These are phyloP conservation scores for Keithomyces neogunnii DNA, from an alignment of 2,329 filamentous ascomycete genomes.

Conservation along the genomic window DNA sequence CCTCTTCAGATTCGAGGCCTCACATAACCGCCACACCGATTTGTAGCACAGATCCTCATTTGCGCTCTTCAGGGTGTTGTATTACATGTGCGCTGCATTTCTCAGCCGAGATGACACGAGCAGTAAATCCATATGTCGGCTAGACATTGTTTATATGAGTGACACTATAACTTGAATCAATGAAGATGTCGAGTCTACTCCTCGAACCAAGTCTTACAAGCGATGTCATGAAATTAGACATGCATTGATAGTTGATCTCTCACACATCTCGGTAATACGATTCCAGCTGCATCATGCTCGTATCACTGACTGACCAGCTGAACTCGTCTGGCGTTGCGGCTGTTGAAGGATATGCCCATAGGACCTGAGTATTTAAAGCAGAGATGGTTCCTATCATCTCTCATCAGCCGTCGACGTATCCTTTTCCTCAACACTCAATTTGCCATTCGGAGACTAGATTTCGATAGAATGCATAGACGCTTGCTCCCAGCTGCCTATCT, in stretches of 20 bases:
- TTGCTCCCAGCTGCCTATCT: neutral
- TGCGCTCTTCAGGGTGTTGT: neutral
- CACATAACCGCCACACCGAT: too few species aligned
- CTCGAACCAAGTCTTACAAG: neutral
- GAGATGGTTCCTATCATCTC: neutral
- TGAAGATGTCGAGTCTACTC: neutral
- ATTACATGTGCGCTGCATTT: neutral
- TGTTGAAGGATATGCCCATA: neutral
- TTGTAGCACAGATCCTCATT: too few species aligned
- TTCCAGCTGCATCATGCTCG: neutral
- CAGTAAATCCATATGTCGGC: neutral
- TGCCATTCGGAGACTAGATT: too few species aligned
- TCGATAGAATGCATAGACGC: neutral
- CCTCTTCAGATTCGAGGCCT: too few species aligned
- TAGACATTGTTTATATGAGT: too few species aligned
- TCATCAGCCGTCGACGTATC: neutral
- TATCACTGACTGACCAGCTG: neutral
- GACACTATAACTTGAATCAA: neutral
- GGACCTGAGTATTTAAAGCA: neutral
- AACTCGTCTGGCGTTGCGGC: neutral
- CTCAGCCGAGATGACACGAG: neutral
- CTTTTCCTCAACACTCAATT: neutral
- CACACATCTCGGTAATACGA: neutral
- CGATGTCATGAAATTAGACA: neutral
- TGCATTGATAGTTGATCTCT: neutral